Evolutionary conservation across 495 filamentous ascomycete genomes (phyloP), one percentile per base, ranked within the genome.

Genomic region (Evansstolkia leycettana): DNA sequence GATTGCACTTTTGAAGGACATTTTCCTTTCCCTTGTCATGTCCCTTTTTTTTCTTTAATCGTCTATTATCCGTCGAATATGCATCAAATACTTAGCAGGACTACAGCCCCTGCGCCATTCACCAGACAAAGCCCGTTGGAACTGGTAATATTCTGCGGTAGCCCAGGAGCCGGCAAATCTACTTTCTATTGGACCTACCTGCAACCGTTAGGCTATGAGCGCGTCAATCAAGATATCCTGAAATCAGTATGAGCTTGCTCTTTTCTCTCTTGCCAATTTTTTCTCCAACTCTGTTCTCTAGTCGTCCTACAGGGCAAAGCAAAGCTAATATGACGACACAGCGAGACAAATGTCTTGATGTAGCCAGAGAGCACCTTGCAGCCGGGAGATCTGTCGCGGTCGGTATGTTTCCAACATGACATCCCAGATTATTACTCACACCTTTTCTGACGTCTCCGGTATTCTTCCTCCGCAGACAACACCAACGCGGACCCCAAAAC

Each of bases 221-320:
- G 89, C 17, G 70, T 94, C 11, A 98, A 95, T 43, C 88, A 95
- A 58, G 92, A 96, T 59, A 70, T 62, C 2, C 59, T 94, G n/a
- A 94, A 93, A 55, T 77, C 78, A 16, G 78, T 83, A 60, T 17
- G 70, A n/a, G n/a, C n/a, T n/a, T n/a, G n/a, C n/a, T n/a, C n/a
- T 54, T 19, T 25, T 34, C 17, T 16, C 10, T 12, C 14, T 31
- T 13, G 4, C 28, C 12, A 29, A 29, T n/a, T 15, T 29, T n/a
- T 29, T 12, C 12, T 26, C n/a, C 28, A 4, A 5, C 11, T 23
- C 20, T 23, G 20, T 23, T 9, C 20, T 36, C 34, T n/a, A n/a
- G n/a, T n/a, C n/a, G n/a, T n/a, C n/a, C 36, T 20, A 37, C 41
- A 40, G 2, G 17, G 23, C 6, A 35, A 30, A 11, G 24, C 6